Base-by-base conservation (phyloP, 1,139 yeast species). In the Keqinozyma sinolaborantium region DNA sequence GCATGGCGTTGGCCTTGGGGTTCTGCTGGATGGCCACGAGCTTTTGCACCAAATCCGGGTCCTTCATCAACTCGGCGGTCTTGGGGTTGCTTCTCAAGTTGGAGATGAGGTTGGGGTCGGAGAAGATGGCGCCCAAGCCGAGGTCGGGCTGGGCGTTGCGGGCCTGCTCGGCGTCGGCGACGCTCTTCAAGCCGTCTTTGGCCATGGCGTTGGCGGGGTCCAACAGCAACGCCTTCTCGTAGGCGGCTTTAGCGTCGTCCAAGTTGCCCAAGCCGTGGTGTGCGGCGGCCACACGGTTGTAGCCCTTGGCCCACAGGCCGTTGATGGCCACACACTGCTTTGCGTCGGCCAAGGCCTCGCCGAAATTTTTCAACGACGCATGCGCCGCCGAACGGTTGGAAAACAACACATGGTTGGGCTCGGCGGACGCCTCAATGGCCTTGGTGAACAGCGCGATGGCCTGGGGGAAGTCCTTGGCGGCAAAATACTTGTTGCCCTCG, bases 341-440 rank as follows among this genome's bases (percentile, higher is more conserved):
- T 16, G 97, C 97, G 57, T 92, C 97, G 35, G 70, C 66, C 38
- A 87, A 68, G 3, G 97, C 97, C 40, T 79, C 66, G 23, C 61
- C 59, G 51, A 79, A 92, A 46, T 87, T 63, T 53, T 81, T 81
- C 62, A 82, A 61, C 10, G 96, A 85, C 3, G 97, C 84, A 50
- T 82, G 83, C 35, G 87, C 76, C 8, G 95, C 98, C n/a, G 97
- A 88, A 58, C 97, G 79, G 64, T 92, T 92, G 33, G 97, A 87
- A 56, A 70, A 88, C 37, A 92, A 71, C 15, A 92, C 97, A 56
- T 90, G 97, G 57, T 87, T 88, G 44, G 96, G 95, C 10, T 70
- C 47, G 29, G 79, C 65, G 0, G 95, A 81, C n/a, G 77, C 86
- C 29, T 79, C 92, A 51, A 92, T 92, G 26, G 97, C 98, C 58